Percentiles rank a stretch among this genome's conserved stretches.
These are phyloP conservation scores for Mycena sp. DNA, from an alignment of 1,284 basidiomycete genomes.

Conservation along the genomic window DNA sequence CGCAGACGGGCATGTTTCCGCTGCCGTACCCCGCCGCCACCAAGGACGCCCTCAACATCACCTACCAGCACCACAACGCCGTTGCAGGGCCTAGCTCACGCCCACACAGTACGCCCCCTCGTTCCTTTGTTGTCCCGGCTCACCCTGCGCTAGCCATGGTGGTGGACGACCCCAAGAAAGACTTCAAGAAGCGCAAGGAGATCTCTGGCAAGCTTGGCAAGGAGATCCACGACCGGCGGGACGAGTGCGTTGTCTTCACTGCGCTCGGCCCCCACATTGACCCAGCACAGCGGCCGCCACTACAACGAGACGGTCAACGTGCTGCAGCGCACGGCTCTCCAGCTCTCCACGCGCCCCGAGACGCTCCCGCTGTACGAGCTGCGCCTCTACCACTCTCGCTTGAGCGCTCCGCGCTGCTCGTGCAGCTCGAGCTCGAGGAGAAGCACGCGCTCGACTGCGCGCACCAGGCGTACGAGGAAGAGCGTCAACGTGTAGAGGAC, in stretches of 20 bases:
- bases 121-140: background rate
- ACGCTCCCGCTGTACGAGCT: slow-evolving; percentile 70
- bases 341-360: slow-evolving; percentile 74
- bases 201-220: slow-evolving; percentile 61
- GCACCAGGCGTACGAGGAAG: slow-evolving; percentile 78
- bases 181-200: slow-evolving; percentile 69
- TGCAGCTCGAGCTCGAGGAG: slow-evolving; percentile 71
- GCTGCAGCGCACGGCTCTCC: slow-evolving; percentile 63
- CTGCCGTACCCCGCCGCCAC: slow-evolving; percentile 11
- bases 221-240: slow-evolving; percentile 74
- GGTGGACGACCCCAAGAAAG: slow-evolving; percentile 56
- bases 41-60: slow-evolving; percentile 24
- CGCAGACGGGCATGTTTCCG: slow-evolving; percentile 34
- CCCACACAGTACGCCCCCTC: slow-evolving; percentile 40
- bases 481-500: slow-evolving; percentile 77
- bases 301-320: slow-evolving; percentile 63
- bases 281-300: slow-evolving; percentile 55
- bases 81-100: slow-evolving; percentile 45
- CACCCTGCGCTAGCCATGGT: slow-evolving; percentile 18
- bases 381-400: slow-evolving; percentile 75
- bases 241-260: slow-evolving; percentile 64
- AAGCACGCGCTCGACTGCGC: slow-evolving; percentile 68
- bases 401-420: slow-evolving; percentile 76
- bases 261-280: slow-evolving; percentile 26
- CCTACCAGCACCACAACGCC: slow-evolving; percentile 29